Evolutionary conservation across 345 rosid genomes (phyloP), one percentile per base, ranked within the genome.

Genomic region (Bruguiera parviflora): DNA sequence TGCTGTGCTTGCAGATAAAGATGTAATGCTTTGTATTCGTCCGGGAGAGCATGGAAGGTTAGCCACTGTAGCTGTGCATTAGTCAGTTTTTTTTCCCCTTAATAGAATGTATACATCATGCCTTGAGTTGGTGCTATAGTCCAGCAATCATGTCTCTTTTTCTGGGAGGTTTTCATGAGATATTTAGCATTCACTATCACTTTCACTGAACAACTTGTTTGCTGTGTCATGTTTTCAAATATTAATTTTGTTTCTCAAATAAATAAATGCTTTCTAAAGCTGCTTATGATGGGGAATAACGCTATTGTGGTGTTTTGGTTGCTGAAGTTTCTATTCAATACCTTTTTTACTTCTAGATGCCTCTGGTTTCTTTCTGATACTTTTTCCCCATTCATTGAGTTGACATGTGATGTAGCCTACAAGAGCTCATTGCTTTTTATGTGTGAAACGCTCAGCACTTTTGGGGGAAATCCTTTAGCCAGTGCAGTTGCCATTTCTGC

Each of bases 31-130:
- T 75, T 91, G 93, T 61, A 84, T 94, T 76, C 90, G 63, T 78
- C 99, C 99, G 58, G 97, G 98, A 79, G 96, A 94, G 82, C 99
- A 94, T 35, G 99, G 97, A 74, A 90, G 98, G 96, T 92, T 70
- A 1, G 79, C 63, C 24, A 3, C 61, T 64, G 29, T 71, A 43
- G 53, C 46, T 37, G 3, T 58, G 73, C 46, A 19, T 59, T 61
- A 61, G 20, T 60, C 24, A 29, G 32, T 67, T 39, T 24, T 22
- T 27, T 5, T 70, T 61, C 60, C 31, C 51, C 6, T 35, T 5
- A 10, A 56, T 24, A 55, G 59, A 11, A 21, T 7, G 29, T 15
- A 24, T 56, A 21, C 29, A 24, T 56, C 3, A 24, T 7, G 24
- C 52, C 19, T 43, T 4, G 47, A 39, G 47, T 11, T 39, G 47